Base-by-base conservation (phyloP, 2,329 filamentous ascomycete species). In the Taxawa tesnikishii region DNA sequence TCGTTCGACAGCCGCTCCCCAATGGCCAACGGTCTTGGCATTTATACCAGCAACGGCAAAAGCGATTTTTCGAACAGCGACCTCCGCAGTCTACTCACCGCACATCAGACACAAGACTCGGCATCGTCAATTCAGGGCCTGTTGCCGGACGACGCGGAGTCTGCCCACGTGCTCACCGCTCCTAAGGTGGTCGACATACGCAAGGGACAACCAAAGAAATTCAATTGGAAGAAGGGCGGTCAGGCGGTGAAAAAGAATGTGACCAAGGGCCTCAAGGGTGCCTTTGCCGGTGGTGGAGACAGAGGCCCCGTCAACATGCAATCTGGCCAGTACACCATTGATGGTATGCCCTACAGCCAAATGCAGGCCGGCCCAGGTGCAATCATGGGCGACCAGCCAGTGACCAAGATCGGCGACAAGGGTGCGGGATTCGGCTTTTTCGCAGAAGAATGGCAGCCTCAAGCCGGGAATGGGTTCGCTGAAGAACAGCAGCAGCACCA, bases 201-300 rank as follows among this genome's bases (percentile, higher is more conserved):
- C 47, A 96, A 94, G 61, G 85, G 82, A 17, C 85, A 94, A 52
- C 76, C 80, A 33, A 93, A 85, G 63, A 96, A 94, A 56, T 94
- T 94, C 61, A 94, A 94, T 61, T 96, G 90, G 87, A 94, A 94
- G 69, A 94, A 92, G 65, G 85, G 85, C 24, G 83, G 83, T 24
- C 88, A 93, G 59, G 87, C 83, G 34, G 79, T 96, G 46, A 87
- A 87, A 16, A 93, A 94, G 57, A 88, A 87, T 50, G 82, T 96
- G 31, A 81, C 82, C 39, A 94, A 94, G 63, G 85, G 87, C 32
- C 76, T 96, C 55, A 94, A 93, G 57, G 83, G 85, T 33, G 87
- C 87, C 5, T 92, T 94, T 38, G 79, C 78, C 43, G 59, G 59
- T 31, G 47, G 42, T 15, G 45, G 27, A 21, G 28, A 42, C 24